Base-by-base conservation (phyloP, 768 basidiomycete genomes). In the Pulveroboletus ravenelii region DNA sequence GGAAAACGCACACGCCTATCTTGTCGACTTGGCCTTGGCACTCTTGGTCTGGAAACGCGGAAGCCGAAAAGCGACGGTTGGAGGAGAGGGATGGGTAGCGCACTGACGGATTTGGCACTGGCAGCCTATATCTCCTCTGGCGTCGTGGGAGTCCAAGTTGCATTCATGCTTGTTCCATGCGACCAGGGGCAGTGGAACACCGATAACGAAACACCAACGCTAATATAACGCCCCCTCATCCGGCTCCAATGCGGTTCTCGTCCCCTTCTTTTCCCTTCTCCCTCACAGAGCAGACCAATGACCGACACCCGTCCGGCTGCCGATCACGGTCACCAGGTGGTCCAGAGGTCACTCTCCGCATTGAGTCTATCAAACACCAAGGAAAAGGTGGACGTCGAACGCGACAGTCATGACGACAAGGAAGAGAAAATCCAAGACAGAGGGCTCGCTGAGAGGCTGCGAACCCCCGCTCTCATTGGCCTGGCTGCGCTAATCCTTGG, bases 401-500 rank as follows among this genome's bases (percentile, higher is more conserved):
- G 23, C 0, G 52, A 41, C 6, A 34, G 41, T 27, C 47, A 52
- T 31, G 34, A 58, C 27, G 38, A 56, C 17, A 56, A 57, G 14
- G 53, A 51, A 50, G 50, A 49, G 9, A 44, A 13, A 4, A 2
- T 27, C 20, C 39, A 25, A 35, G 39, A 42, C 36, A 48, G 38
- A 10, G 34, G 37, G 6, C 45, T 51, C n/a, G 36, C 59, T 32
- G 58, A 50, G 51, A 67, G 49, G 49, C 57, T 67, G 47, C 72
- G 76, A 12, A 73, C 75, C n/a, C 69, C 70, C 57, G 62, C 82
- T 41, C 70, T 90, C 32, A 67, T 65, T 41, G 79, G 58, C 14
- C 54, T 84, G 1, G 85, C 83, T 10, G 59, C 74, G 12, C 63
- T 84, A 44, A 88, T 93, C 56, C 71, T 91, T 38, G 89, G 79